These are phyloP conservation scores for Malbranchea cinnamomea DNA, from an alignment of 2,329 filamentous ascomycete species.

Conservation along the genomic window DNA sequence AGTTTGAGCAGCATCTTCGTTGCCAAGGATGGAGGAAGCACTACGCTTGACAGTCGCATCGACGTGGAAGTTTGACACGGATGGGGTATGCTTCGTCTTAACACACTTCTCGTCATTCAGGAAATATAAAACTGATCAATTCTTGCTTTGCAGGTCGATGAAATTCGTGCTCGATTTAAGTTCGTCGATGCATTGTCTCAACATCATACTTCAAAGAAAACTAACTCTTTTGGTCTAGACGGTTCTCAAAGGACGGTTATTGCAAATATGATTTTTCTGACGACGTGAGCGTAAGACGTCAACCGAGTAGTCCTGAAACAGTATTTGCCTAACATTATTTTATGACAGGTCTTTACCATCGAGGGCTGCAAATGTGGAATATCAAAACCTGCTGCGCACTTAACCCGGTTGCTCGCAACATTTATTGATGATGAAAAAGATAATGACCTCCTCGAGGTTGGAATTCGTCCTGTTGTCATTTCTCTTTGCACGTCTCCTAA, in stretches of 20 bases:
- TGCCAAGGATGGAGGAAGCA: conserved; percentile 8
- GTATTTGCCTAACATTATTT: not conserved
- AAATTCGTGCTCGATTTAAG: conserved; percentile 14
- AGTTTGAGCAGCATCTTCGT: not conserved
- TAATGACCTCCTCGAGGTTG: conserved; percentile 21
- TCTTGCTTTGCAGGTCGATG: conserved; percentile 13
- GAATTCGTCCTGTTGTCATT: conserved; percentile 3
- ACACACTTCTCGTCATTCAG: not conserved
- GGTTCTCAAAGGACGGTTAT: conserved; percentile 2
- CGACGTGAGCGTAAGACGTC: conserved; percentile 12
- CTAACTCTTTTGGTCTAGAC: conserved; percentile 6
- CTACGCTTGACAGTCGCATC: conserved; percentile 17
- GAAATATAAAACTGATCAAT: conserved; percentile 5
- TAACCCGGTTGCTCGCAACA: conserved; percentile 11
- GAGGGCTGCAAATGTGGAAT: conserved; percentile 12
- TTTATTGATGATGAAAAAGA: conserved; percentile 18
- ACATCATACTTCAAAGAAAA: not conserved
- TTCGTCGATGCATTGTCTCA: conserved; percentile 6
- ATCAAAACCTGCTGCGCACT: conserved; percentile 5
- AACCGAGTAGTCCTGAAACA: not conserved
- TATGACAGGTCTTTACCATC: conserved; percentile 15
- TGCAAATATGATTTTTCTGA: conserved; percentile 14
- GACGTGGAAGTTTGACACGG: conserved; percentile 19
- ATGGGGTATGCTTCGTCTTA: conserved; percentile 14
- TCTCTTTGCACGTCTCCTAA: not conserved